A percentile compares a stretch with the other conserved stretches of the same genome.
phyloP scores from a whole-genome alignment of 1,284 basidiomycete species.

The Somion occarium region DNA sequence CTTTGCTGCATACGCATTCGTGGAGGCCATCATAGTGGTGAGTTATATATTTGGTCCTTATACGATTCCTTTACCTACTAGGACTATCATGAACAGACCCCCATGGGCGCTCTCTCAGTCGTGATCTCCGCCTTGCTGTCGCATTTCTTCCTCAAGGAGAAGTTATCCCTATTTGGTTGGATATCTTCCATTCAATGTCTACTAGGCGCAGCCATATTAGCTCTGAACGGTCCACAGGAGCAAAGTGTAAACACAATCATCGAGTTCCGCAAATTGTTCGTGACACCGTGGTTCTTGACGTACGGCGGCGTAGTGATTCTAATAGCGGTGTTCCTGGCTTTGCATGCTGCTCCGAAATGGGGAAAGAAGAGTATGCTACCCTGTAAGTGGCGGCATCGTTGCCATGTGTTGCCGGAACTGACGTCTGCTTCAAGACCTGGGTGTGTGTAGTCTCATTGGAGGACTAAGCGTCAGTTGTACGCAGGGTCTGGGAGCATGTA shows the following conservation, averaged over 20 bases:
- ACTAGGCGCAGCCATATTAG: slow-evolving; percentile 36
- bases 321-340: slow-evolving; percentile 31
- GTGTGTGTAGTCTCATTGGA: slow-evolving; percentile 62
- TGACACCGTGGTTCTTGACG: slow-evolving; percentile 57
- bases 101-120: slow-evolving; percentile 65
- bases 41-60: slow-evolving; percentile 19
- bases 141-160: slow-evolving; percentile 64
- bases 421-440: slow-evolving; percentile 28
- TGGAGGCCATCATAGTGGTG: slow-evolving; percentile 46
- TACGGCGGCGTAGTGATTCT: slow-evolving; percentile 44
- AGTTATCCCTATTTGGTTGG: slow-evolving; percentile 54
- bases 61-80: slow-evolving; percentile 14
- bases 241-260: slow-evolving; percentile 54
- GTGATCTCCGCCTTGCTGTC: slow-evolving; percentile 70
- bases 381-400: slow-evolving; percentile 14
- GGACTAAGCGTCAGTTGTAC: slow-evolving; percentile 66
- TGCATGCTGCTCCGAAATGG: slow-evolving; percentile 48
- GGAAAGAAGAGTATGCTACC: slow-evolving; percentile 66
- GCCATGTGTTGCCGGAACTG: background rate
- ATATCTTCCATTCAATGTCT: slow-evolving; percentile 58
- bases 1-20: slow-evolving; percentile 38
- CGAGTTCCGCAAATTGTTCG: slow-evolving; percentile 57
- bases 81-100: slow-evolving; percentile 32
- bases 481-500: slow-evolving; percentile 60
- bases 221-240: slow-evolving; percentile 60